Evolutionary conservation across 2,329 filamentous ascomycete species (phyloP).

Genomic region (Didymella segeticola): DNA sequence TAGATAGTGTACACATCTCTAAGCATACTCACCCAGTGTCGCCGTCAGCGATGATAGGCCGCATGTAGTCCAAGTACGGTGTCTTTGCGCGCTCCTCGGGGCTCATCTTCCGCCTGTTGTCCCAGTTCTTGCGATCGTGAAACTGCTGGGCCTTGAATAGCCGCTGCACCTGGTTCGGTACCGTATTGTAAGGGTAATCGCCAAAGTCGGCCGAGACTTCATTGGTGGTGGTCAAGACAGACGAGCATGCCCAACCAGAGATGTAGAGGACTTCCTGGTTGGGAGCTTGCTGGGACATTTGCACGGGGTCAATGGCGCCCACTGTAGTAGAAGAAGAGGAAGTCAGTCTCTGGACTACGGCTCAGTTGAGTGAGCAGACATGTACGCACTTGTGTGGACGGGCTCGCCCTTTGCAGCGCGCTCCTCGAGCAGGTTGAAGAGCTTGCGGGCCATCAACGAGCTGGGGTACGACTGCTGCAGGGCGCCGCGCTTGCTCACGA

Average conservation of each 20-base stretch:
- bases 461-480: constrained; percentile 88
- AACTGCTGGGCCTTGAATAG: constrained; percentile 96
- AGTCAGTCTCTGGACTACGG: constrained; percentile 42
- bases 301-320: constrained; percentile 97
- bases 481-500: constrained; percentile 90
- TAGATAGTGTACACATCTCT: fast-evolving
- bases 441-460: constrained; percentile 91
- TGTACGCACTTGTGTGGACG: constrained; percentile 82
- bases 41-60: constrained; percentile 94
- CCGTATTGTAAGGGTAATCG: constrained; percentile 98
- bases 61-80: constrained; percentile 89
- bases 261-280: constrained; percentile 97
- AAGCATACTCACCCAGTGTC: constrained; percentile 72
- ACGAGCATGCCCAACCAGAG: constrained; percentile 97
- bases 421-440: constrained; percentile 87
- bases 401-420: constrained; percentile 80
- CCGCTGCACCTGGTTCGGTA: constrained; percentile 96
- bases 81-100: constrained; percentile 74
- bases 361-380: constrained; percentile 27
- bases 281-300: constrained; percentile 98
- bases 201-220: constrained; percentile 98
- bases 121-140: constrained; percentile 96
- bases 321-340: constrained; percentile 61
- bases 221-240: constrained; percentile 89
- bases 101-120: constrained; percentile 78